These are phyloP conservation scores for Pisolithus tinctorius DNA, from an alignment of 768 basidiomycete species.

Conservation along the genomic window DNA sequence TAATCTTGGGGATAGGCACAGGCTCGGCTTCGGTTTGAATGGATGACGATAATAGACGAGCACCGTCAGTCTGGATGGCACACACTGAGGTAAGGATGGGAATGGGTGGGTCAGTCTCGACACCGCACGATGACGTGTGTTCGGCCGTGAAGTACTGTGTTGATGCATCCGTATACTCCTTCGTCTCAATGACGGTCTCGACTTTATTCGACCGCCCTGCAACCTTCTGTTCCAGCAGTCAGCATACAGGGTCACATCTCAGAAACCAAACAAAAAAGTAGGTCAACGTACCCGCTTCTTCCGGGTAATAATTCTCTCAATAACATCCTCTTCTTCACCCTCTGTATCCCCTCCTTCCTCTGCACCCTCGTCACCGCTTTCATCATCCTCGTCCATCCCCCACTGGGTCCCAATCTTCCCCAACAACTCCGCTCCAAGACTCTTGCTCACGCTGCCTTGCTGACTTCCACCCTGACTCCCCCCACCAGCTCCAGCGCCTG, in stretches of 20 bases:
- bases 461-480: constrained; percentile 43
- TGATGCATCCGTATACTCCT: constrained; percentile 69
- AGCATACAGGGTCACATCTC: constrained; percentile 8
- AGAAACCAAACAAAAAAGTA: neutral
- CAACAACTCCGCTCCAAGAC: constrained; percentile 65
- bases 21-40: constrained; percentile 36
- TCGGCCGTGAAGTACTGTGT: constrained; percentile 62
- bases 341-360: constrained; percentile 51
- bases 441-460: constrained; percentile 59
- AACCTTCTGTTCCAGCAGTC: constrained; percentile 47
- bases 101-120: constrained; percentile 60
- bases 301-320: constrained; percentile 85
- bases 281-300: constrained; percentile 54
- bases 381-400: constrained; percentile 35
- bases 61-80: constrained; percentile 51
- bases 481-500: constrained; percentile 28
- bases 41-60: constrained; percentile 16
- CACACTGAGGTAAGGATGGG: constrained; percentile 40
- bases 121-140: constrained; percentile 38
- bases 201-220: constrained; percentile 48
- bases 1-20: constrained; percentile 22
- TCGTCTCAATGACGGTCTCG: constrained; percentile 45
- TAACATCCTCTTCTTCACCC: constrained; percentile 56
- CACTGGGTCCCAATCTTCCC: constrained; percentile 49
- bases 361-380: constrained; percentile 37